A percentile compares a stretch with the other conserved stretches of the same genome.
phyloP scores from a whole-genome alignment of 225 moss, liverwort and hornwort species.

The Polytrichum commune region DNA sequence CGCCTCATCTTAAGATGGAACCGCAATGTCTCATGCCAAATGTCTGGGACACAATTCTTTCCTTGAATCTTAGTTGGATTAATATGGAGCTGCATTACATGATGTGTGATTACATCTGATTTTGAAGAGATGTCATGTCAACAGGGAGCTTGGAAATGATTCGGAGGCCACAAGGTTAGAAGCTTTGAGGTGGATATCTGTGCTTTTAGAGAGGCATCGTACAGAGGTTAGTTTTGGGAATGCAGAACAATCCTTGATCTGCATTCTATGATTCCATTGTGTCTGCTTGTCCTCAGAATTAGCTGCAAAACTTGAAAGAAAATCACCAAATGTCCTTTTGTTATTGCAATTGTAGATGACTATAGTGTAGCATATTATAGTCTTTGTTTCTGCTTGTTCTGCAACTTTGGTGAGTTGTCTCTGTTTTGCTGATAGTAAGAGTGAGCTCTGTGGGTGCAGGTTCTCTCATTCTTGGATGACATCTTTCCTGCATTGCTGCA shows the following conservation, averaged over 20 bases:
- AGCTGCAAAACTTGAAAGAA: too few species aligned
- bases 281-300: too few species aligned
- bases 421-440: neutral
- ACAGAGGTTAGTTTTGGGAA: slow-evolving; percentile 49
- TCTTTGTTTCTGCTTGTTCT: too few species aligned
- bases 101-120: neutral
- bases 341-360: slow-evolving; percentile 4
- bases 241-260: too few species aligned
- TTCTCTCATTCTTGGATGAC: slow-evolving; percentile 85
- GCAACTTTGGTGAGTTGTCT: neutral
- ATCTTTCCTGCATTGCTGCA: slow-evolving; percentile 82
- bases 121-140: neutral
- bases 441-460: slow-evolving; percentile 34
- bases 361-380: too few species aligned
- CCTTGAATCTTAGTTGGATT: neutral
- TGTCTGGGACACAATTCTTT: neutral
- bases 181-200: slow-evolving; percentile 84
- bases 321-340: too few species aligned
- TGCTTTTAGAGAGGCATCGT: slow-evolving; percentile 74
- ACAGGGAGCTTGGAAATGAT: slow-evolving; percentile 76
- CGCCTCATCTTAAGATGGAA: too few species aligned
- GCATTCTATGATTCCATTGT: too few species aligned
- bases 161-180: slow-evolving; percentile 78
- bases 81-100: neutral
- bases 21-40: neutral